Percentiles rank a stretch among this genome's conserved stretches.
These are phyloP conservation scores for Bipolaris zeicola DNA, from an alignment of 2,329 filamentous ascomycete genomes.

Conservation along the genomic window DNA sequence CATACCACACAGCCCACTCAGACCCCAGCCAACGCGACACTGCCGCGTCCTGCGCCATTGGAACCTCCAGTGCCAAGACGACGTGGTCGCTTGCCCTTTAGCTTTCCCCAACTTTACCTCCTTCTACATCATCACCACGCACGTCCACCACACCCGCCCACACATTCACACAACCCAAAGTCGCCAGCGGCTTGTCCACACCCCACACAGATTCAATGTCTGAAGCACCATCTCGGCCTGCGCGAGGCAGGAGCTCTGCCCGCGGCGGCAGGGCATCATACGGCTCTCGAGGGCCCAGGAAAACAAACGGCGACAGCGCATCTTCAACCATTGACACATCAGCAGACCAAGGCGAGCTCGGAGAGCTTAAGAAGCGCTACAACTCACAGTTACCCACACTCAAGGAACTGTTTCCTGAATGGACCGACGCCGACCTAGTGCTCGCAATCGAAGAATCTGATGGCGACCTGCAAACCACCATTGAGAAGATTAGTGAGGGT, in stretches of 20 bases:
- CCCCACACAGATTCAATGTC: slow-evolving; percentile 72
- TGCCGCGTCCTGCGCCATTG: slow-evolving; percentile 27
- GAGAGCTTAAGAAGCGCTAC: slow-evolving; percentile 90
- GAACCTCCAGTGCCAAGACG: slow-evolving; percentile 37
- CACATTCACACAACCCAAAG: slow-evolving; percentile 29
- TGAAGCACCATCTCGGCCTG: slow-evolving; percentile 85
- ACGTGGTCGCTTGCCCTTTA: slow-evolving; percentile 35
- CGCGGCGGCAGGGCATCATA: slow-evolving; percentile 79
- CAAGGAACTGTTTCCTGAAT: slow-evolving; percentile 92
- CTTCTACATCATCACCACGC: slow-evolving; percentile 41
- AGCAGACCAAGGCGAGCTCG: slow-evolving; percentile 87
- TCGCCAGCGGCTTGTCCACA: slow-evolving; percentile 38
- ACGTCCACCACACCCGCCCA: slow-evolving; percentile 32
- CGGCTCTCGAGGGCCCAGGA: slow-evolving; percentile 59
- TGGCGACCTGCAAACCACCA: slow-evolving; percentile 73
- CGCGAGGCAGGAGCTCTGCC: slow-evolving; percentile 88
- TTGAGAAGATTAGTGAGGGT: slow-evolving; percentile 82
- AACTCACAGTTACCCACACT: slow-evolving; percentile 77
- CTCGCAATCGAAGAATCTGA: slow-evolving; percentile 89
- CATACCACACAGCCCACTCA: slow-evolving; percentile 17
- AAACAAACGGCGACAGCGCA: slow-evolving; percentile 73
- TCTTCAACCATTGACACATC: slow-evolving; percentile 65
- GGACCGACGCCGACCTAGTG: slow-evolving; percentile 93
- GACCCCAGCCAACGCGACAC: slow-evolving; percentile 25
- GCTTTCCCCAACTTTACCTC: slow-evolving; percentile 40